phyloP scores from a whole-genome alignment of 2,329 filamentous ascomycete species.

The Sclerotinia minor region DNA sequence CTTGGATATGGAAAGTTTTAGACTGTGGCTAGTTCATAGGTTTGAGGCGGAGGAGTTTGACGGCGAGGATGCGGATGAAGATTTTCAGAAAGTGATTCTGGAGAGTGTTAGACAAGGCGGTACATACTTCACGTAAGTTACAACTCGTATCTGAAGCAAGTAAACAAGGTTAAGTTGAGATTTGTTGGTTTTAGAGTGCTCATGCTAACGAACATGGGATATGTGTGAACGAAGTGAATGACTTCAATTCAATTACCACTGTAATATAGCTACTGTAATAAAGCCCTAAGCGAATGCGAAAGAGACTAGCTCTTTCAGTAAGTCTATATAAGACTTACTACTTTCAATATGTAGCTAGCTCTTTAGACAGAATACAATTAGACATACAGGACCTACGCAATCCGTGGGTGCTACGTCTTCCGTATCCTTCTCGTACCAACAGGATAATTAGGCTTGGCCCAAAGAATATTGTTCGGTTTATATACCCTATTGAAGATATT shows the following conservation, averaged over 20 bases:
- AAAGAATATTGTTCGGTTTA: background rate
- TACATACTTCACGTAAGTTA: slow-evolving; percentile 15
- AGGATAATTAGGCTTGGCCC: slow-evolving; percentile 6
- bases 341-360: too few relatives aligned
- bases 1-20: slow-evolving; percentile 3
- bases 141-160: background rate
- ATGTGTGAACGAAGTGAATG: too few relatives aligned
- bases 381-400: too few relatives aligned
- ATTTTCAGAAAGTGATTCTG: background rate
- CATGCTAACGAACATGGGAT: background rate
- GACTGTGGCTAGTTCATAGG: slow-evolving; percentile 3
- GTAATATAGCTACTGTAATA: too few relatives aligned
- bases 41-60: slow-evolving; percentile 2
- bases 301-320: too few relatives aligned
- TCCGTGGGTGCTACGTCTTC: too few relatives aligned
- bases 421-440: too few relatives aligned
- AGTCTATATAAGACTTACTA: too few relatives aligned
- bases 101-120: background rate
- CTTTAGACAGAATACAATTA: too few relatives aligned
- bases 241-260: too few relatives aligned
- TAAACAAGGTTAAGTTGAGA: background rate
- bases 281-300: too few relatives aligned
- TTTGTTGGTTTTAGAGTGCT: background rate
- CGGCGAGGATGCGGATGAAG: background rate
- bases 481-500: slow-evolving; percentile 6